phyloP scores from a whole-genome alignment of 345 rosid species.

The Eucalyptus brandiana region DNA sequence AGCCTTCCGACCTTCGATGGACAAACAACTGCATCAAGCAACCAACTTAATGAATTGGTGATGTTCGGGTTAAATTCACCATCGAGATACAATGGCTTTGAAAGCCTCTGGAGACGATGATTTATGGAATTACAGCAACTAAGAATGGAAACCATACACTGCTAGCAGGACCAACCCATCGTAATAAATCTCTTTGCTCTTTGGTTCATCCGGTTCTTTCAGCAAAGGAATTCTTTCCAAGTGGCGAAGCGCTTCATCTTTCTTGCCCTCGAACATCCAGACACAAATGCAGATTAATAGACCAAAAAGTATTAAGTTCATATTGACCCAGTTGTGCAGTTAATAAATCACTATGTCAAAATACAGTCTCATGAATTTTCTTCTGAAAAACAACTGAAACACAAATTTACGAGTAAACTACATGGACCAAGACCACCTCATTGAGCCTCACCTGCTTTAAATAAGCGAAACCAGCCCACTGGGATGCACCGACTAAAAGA shows the following conservation, averaged over 20 bases:
- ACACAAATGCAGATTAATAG: background rate
- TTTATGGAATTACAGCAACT: background rate
- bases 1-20: slow-evolving; percentile 43
- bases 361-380: background rate
- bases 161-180: slow-evolving; percentile 60
- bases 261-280: slow-evolving; percentile 38
- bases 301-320: background rate
- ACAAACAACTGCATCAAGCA: slow-evolving; percentile 31
- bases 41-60: background rate
- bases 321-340: background rate
- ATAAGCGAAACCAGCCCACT: slow-evolving; percentile 71
- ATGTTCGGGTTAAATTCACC: background rate
- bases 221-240: slow-evolving; percentile 58
- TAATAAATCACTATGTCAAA: background rate
- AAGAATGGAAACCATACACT: slow-evolving; percentile 20
- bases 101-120: background rate
- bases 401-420: background rate
- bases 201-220: slow-evolving; percentile 64
- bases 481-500: slow-evolving; percentile 65
- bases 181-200: slow-evolving; percentile 60
- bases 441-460: slow-evolving; percentile 40
- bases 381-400: background rate
- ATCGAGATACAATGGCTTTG: background rate
- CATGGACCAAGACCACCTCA: background rate
- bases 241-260: slow-evolving; percentile 55